These are phyloP conservation scores for Leersia perrieri DNA, from an alignment of 176 grass and related monocot genomes.

Conservation along the genomic window DNA sequence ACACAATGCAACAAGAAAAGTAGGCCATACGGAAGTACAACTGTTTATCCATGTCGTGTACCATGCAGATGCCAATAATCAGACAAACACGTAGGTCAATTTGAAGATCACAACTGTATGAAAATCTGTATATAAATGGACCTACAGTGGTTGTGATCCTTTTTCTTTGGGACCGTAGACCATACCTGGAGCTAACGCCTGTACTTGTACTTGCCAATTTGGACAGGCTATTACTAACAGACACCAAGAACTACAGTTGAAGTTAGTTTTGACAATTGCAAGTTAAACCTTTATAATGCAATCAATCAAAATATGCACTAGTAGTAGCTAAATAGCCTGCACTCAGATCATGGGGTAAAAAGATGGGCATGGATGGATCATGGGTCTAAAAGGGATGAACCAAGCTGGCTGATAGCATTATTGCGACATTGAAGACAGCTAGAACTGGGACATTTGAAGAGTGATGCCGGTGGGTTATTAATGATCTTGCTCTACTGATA, in stretches of 20 bases:
- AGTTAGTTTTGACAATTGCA: not conserved
- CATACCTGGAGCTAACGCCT: not conserved
- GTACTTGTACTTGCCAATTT: not conserved
- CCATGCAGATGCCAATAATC: not conserved
- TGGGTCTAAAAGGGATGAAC: slow-evolving; percentile 32
- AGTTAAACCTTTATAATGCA: not conserved
- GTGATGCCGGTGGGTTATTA: slow-evolving; percentile 31
- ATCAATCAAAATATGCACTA: not conserved
- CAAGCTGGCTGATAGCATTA: slow-evolving; percentile 51
- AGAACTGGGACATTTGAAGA: slow-evolving; percentile 34
- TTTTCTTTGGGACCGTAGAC: not conserved
- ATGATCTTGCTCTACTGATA: slow-evolving; percentile 38
- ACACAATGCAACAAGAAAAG: slow-evolving; percentile 11
- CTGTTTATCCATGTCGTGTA: slow-evolving; percentile 8
- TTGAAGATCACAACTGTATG: not conserved
- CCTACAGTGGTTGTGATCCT: not conserved
- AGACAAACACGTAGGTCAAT: slow-evolving; percentile 8
- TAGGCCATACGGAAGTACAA: not conserved
- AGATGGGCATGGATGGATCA: slow-evolving; percentile 23
- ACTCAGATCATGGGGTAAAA: slow-evolving; percentile 9
- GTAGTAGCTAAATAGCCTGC: slow-evolving; percentile 16
- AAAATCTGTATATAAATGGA: not conserved
- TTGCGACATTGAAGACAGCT: slow-evolving; percentile 49
- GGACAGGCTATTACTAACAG: not conserved
- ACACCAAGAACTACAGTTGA: not conserved